These are phyloP conservation scores for Lachnellula suecica DNA, from an alignment of 2,329 filamentous ascomycete species.

Conservation along the genomic window DNA sequence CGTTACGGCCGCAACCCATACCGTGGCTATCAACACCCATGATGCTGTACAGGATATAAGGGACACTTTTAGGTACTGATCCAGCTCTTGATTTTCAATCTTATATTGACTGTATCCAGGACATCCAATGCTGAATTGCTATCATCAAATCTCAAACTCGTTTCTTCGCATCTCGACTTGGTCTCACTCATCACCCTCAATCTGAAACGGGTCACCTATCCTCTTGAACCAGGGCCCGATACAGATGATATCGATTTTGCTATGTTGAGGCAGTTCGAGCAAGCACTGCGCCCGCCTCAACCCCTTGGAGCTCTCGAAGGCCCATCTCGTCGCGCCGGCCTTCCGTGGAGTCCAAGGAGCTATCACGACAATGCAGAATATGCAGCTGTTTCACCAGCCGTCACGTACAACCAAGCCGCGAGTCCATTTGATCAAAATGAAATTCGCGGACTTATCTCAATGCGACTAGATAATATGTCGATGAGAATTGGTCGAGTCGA, in stretches of 20 bases:
- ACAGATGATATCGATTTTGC: slow-evolving; percentile 22
- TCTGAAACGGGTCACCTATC: slow-evolving; percentile 22
- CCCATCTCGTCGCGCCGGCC: not conserved
- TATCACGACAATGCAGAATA: slow-evolving; percentile 5
- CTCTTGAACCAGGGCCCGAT: slow-evolving; percentile 17
- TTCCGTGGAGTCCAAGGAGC: slow-evolving; percentile 12
- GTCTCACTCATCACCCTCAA: slow-evolving; percentile 21
- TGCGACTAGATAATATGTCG: slow-evolving; percentile 22
- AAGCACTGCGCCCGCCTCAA: slow-evolving; percentile 20
- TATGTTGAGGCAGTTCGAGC: slow-evolving; percentile 24
- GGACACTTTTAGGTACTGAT: slow-evolving; percentile 18
- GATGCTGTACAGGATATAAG: slow-evolving; percentile 18
- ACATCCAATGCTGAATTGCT: slow-evolving; percentile 14
- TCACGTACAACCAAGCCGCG: not conserved
- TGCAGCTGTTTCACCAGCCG: not conserved
- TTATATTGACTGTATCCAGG: not conserved
- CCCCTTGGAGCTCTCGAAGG: slow-evolving; percentile 17
- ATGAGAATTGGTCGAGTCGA: slow-evolving; percentile 21
- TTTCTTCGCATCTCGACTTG: slow-evolving; percentile 23
- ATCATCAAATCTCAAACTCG: slow-evolving; percentile 19
- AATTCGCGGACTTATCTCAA: slow-evolving; percentile 16
- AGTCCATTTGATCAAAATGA: slow-evolving; percentile 8
- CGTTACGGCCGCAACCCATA: too few species aligned
- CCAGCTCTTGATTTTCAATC: not conserved
- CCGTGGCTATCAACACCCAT: not conserved